Evolutionary conservation across 768 basidiomycete genomes (phyloP).

Genomic region (Clavaria fumosa): DNA sequence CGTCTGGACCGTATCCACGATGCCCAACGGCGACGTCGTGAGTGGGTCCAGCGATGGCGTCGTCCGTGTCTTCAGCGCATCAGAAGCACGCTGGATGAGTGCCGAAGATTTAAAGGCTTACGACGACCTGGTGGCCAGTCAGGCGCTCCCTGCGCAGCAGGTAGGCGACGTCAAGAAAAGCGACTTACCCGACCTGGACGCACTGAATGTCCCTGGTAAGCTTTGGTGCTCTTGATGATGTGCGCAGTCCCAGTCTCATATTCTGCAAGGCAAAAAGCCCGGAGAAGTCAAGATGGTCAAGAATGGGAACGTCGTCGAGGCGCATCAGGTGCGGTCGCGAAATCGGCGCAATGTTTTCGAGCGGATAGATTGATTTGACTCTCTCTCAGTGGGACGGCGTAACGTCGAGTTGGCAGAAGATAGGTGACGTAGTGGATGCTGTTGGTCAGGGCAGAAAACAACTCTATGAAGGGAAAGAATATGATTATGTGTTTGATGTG

Average conservation of each 20-base stretch:
- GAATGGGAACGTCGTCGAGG: slow-evolving; percentile 69
- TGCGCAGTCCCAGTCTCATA: not conserved
- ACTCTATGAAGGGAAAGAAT: slow-evolving; percentile 86
- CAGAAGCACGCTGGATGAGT: slow-evolving; percentile 59
- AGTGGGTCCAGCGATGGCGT: slow-evolving; percentile 82
- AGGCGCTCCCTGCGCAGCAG: slow-evolving; percentile 73
- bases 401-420: slow-evolving; percentile 68
- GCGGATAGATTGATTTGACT: not conserved
- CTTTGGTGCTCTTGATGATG: slow-evolving; percentile 1
- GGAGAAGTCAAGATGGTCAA: slow-evolving; percentile 90
- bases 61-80: slow-evolving; percentile 72
- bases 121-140: slow-evolving; percentile 60
- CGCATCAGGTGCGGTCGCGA: slow-evolving; percentile 53
- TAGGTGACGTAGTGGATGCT: slow-evolving; percentile 93
- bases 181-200: slow-evolving; percentile 80
- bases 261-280: slow-evolving; percentile 63
- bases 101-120: slow-evolving; percentile 48
- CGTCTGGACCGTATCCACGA: slow-evolving; percentile 85
- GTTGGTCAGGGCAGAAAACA: slow-evolving; percentile 83
- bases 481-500: slow-evolving; percentile 99
- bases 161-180: slow-evolving; percentile 88
- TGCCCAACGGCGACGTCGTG: slow-evolving; percentile 86
- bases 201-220: slow-evolving; percentile 54
- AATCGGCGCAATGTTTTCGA: slow-evolving; percentile 3
- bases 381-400: slow-evolving; percentile 64